A percentile compares a stretch with the other conserved stretches of the same genome.
phyloP scores from a whole-genome alignment of 2,329 filamentous ascomycete genomes.

The Graphiopsis chlorocephala region DNA sequence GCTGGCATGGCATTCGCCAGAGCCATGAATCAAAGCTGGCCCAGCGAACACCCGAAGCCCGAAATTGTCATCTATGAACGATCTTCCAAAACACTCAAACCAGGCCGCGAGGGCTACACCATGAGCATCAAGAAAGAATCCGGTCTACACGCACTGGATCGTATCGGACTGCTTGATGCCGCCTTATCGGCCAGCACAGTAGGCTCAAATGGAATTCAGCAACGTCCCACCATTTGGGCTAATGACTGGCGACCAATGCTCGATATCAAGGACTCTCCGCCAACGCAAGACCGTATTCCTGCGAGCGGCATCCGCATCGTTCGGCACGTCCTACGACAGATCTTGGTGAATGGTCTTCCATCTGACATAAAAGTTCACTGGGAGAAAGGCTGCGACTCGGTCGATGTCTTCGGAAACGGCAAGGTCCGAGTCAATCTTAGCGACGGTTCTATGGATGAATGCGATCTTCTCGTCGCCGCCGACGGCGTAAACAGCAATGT shows the following conservation, averaged over 20 bases:
- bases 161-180: constrained; percentile 17
- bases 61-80: constrained; percentile 18
- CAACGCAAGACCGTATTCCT: neutral
- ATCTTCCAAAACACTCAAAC: neutral
- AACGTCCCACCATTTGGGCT: neutral
- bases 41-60: constrained; percentile 4
- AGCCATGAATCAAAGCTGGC: constrained; percentile 16
- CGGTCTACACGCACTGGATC: constrained; percentile 17
- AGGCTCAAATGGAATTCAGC: neutral
- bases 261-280: neutral
- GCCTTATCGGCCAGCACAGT: constrained; percentile 12
- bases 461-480: constrained; percentile 21
- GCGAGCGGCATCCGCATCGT: neutral
- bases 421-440: constrained; percentile 2
- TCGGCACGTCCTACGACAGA: constrained; percentile 1
- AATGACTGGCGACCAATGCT: constrained; percentile 1
- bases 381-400: constrained; percentile 2
- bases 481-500: constrained; percentile 22
- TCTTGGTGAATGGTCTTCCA: neutral
- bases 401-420: constrained; percentile 1
- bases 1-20: constrained; percentile 20
- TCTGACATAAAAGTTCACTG: constrained; percentile 1
- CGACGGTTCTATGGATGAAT: constrained; percentile 12
- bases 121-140: constrained; percentile 12
- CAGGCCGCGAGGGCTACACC: constrained; percentile 18